These are phyloP conservation scores for Podospora appendiculata DNA, from an alignment of 495 filamentous ascomycete species.

Conservation along the genomic window DNA sequence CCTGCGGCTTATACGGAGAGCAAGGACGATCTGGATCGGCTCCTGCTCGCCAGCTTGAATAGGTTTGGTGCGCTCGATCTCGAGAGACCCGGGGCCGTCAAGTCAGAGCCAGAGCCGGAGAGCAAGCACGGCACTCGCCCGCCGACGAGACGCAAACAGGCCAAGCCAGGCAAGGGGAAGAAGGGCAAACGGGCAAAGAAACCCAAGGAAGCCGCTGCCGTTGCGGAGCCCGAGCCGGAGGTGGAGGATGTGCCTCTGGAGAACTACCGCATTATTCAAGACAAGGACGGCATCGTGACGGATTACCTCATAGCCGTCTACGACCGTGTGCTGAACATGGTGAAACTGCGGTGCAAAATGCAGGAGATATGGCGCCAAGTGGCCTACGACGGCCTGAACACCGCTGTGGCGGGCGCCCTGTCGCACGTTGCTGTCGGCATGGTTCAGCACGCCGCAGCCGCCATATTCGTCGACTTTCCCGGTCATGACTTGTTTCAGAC, in stretches of 20 bases:
- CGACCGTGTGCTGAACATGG: constrained; percentile 21
- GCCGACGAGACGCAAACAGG: constrained; percentile 7
- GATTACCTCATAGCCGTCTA: constrained; percentile 36
- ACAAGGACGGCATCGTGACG: constrained; percentile 9
- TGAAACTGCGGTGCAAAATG: constrained; percentile 25
- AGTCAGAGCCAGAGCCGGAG: background rate
- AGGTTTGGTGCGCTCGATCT: constrained; percentile 22
- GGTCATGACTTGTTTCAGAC: constrained; percentile 6
- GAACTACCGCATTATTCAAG: constrained; percentile 35
- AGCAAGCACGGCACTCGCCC: constrained; percentile 1
- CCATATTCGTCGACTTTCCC: constrained; percentile 34
- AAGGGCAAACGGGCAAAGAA: constrained; percentile 20
- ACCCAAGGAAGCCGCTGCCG: background rate
- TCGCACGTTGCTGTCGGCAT: constrained; percentile 33
- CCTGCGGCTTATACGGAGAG: background rate
- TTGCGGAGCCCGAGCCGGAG: background rate
- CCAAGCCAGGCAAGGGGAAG: constrained; percentile 29
- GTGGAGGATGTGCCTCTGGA: constrained; percentile 25
- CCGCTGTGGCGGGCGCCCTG: constrained; percentile 34
- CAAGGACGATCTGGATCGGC: constrained; percentile 18
- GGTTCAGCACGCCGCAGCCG: constrained; percentile 25
- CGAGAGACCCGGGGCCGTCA: constrained; percentile 11
- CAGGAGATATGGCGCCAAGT: constrained; percentile 39
- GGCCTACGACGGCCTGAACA: constrained; percentile 36
- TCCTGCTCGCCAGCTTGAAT: constrained; percentile 20